Base-by-base conservation (phyloP, 129 eudicot genomes). In the Deinandra increscens region DNA sequence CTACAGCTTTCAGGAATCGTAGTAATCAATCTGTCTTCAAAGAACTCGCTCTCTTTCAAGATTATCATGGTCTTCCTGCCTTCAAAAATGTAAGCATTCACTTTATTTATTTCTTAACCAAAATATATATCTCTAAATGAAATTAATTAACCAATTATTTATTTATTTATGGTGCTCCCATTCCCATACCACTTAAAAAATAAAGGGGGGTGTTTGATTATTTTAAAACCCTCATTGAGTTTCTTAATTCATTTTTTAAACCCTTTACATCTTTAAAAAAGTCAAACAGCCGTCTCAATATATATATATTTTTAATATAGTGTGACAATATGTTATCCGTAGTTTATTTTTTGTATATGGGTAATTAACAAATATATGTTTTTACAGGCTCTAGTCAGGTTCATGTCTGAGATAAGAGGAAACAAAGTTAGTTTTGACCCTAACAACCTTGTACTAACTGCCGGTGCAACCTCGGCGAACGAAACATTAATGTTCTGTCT, bases 401-500 rank as follows among this genome's bases (percentile, higher is more conserved):
- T 61, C n/a, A 61, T 61, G 67, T 61, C 67, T 4, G 67, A 61
- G 48, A 61, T 61, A 61, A 61, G 67, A 61, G 67, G 46, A 37
- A 38, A 38, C 9, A 61, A 29, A 15, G 46, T 61, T 37, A 61
- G 14, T 15, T 61, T 61, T n/a, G 48, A 61, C 29, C 14, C 67
- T 1, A 37, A 61, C 46, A 61, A 61, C 67, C 67, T 61, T 61
- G 67, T 61, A 36, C 46, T 61, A 14, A 61, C 46, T 15, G 67
- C 67, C 0, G 67, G 67, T 34, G 67, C 67, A 37, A 61, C 67
- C 14, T 61, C 67, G 1, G 67, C 67, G 22, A 61, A 61, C 29
- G 67, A 61, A 61, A 61, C 67, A 34, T 61, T 61, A 61, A 61
- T 61, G 67, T 61, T 61, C 37, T 61, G 67, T 33, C 29, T 61